Base-by-base conservation (phyloP, 768 basidiomycete genomes). In the Naematelia encephala region DNA sequence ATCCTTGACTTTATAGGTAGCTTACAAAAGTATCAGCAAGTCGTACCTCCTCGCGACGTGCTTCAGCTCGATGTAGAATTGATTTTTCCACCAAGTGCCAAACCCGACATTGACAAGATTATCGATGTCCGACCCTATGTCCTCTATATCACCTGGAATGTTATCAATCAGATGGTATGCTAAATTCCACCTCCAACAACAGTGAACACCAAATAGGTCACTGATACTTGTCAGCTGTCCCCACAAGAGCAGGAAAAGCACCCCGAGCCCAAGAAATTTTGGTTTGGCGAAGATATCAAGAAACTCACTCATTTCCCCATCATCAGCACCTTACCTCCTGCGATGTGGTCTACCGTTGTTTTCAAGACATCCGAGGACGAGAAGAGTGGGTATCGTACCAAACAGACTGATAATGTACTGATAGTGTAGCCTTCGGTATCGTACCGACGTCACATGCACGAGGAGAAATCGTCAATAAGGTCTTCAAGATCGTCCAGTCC, bases 81-180 rank as follows among this genome's bases (percentile, higher is more conserved):
- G 16, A 30, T 27, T 1, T 50, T 59, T 11, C 62, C 62, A n/a
- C 46, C 49, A 4, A 30, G 43, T 23, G 58, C 63, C 23, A 51
- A 60, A 4, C 59, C 63, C 13, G 19, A 44, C 4, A 50, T 45
- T 8, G 63, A 64, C 30, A 30, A 44, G n/a, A 46, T 91, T 26
- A 79, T 91, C 30, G 82, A 83, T 22, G 82, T 91, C 25, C 84
- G 82, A 61, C 90, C 89, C 58, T 87, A 84, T 14, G 86, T 88
- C 42, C 83, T 91, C 61, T 89, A 87, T 13, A 79, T 94, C 47
- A 83, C 86, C 49, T 94, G 91, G 91, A 80, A 91, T 3, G 91
- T 90, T 19, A 79, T 94, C 54, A 91, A 90, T 62, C 91, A 94
- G 80, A 82, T 83, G 54, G 91, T 90, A 70, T 55, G 85, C 72